These are phyloP conservation scores for Lactarius quietus DNA, from an alignment of 768 basidiomycete species.

Conservation along the genomic window DNA sequence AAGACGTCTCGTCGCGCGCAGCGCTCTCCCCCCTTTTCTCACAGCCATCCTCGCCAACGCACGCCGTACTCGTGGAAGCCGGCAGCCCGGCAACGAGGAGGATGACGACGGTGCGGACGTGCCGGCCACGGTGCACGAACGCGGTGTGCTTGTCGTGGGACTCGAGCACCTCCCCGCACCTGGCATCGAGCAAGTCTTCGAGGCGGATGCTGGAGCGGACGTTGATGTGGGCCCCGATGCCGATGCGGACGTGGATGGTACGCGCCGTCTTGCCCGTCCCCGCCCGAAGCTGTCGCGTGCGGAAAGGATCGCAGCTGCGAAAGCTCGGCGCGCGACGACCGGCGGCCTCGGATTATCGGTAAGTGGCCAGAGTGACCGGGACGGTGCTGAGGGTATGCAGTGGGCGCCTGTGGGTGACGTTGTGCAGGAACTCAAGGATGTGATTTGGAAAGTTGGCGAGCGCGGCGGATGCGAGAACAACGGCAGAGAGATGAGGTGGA, in stretches of 20 bases:
- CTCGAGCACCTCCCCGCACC: constrained; percentile 55
- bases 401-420: constrained; percentile 79
- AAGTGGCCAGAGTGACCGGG: constrained; percentile 13
- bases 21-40: not conserved
- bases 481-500: constrained; percentile 25
- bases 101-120: not conserved
- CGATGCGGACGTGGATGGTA: constrained; percentile 40
- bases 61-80: constrained; percentile 32
- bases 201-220: constrained; percentile 50
- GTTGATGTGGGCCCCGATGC: constrained; percentile 77
- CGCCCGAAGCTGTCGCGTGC: constrained; percentile 66
- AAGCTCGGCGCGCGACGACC: constrained; percentile 47
- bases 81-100: not conserved
- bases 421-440: constrained; percentile 80
- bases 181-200: constrained; percentile 82
- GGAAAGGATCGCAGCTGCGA: constrained; percentile 63
- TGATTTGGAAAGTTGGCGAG: constrained; percentile 84
- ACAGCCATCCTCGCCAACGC: constrained; percentile 24
- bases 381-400: constrained; percentile 36
- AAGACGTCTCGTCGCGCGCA: constrained; percentile 34
- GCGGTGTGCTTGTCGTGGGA: constrained; percentile 52
- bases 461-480: constrained; percentile 39
- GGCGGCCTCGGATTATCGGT: constrained; percentile 30
- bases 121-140: constrained; percentile 44
- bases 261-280: constrained; percentile 45